phyloP scores from a whole-genome alignment of 305 asterid species.

The Fraxinus baroniana region DNA sequence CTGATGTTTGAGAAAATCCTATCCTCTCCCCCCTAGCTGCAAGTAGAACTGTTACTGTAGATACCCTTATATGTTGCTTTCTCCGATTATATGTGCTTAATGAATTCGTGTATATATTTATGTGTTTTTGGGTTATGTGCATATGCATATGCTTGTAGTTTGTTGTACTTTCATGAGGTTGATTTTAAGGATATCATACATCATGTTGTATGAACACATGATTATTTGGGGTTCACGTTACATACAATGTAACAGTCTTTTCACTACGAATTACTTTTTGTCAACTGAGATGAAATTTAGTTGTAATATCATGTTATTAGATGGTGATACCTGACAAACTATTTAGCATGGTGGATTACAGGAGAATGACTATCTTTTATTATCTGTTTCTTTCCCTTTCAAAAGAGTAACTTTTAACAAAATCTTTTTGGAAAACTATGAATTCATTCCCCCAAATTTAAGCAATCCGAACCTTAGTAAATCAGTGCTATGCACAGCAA shows the following conservation, averaged over 20 bases:
- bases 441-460: neutral
- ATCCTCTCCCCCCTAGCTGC: constrained; percentile 5
- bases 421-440: neutral
- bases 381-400: neutral
- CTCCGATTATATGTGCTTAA: neutral
- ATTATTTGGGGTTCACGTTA: neutral
- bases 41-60: neutral
- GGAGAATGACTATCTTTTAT: neutral
- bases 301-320: neutral
- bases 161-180: neutral
- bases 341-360: neutral
- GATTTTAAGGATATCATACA: constrained; percentile 14
- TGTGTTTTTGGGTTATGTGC: neutral
- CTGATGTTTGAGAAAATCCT: constrained; percentile 1
- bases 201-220: constrained; percentile 7
- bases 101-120: neutral
- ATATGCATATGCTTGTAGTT: neutral
- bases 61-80: constrained; percentile 7
- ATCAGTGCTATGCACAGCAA: neutral
- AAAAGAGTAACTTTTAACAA: neutral
- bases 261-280: neutral
- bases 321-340: neutral
- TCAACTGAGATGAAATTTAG: neutral
- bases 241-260: neutral
- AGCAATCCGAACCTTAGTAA: neutral